Percentiles rank a stretch among this genome's conserved stretches.
Conservation (phyloP, 1,139 yeast genomes). For the Ogataea hybrid region DNA sequence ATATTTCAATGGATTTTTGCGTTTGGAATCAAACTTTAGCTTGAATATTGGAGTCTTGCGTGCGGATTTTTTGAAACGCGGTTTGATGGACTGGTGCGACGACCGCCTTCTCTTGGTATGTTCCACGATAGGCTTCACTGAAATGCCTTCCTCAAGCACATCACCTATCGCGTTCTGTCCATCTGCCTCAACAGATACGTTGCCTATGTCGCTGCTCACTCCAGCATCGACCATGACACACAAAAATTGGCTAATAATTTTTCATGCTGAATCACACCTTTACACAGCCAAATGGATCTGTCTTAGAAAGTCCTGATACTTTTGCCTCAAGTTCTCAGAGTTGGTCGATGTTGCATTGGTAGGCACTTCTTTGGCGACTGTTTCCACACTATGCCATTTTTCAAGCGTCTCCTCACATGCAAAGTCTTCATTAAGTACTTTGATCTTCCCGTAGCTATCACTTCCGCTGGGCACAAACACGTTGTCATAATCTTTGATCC, state of each 20-base stretch:
- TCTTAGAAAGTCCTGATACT: slow-evolving; percentile 4
- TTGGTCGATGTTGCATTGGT: no score
- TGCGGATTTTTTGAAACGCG: slow-evolving; percentile 33
- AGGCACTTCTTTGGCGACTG: no score
- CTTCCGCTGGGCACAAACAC: slow-evolving; percentile 48
- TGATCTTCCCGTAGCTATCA: slow-evolving; percentile 53
- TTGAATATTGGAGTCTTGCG: slow-evolving; percentile 28
- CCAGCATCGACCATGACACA: background rate
- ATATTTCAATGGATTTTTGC: slow-evolving; percentile 31
- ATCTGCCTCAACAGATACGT: background rate
- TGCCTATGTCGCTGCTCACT: background rate
- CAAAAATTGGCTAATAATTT: background rate
- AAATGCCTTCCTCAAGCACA: background rate
- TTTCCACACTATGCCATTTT: slow-evolving; percentile 5
- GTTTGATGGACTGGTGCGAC: background rate
- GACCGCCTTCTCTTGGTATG: slow-evolving; percentile 1
- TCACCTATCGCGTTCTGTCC: background rate
- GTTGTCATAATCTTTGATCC: slow-evolving; percentile 35
- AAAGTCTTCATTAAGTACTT: slow-evolving; percentile 38
- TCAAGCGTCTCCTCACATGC: slow-evolving; percentile 12
- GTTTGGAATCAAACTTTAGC: slow-evolving; percentile 26
- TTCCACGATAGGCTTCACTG: background rate
- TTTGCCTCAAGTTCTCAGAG: background rate
- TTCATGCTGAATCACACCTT: background rate
- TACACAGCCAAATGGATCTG: slow-evolving; percentile 1